phyloP scores from a whole-genome alignment of 495 filamentous ascomycete species.

The Daldinia caldariorum region DNA sequence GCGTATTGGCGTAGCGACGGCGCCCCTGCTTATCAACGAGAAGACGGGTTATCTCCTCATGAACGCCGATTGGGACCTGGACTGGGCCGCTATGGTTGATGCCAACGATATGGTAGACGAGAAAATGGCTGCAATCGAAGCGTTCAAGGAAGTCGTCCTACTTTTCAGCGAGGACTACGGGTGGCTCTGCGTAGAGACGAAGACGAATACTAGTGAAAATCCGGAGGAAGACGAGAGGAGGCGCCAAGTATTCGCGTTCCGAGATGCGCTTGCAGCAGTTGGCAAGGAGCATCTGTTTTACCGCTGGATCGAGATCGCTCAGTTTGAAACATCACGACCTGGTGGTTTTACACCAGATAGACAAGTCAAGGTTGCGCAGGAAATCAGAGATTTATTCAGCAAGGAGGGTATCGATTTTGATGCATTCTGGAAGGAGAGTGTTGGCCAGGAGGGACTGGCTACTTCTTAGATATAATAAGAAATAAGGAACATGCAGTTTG shows the following conservation, averaged over 20 bases:
- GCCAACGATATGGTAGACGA: constrained; percentile 72
- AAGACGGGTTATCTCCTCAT: constrained; percentile 85
- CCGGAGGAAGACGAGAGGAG: constrained; percentile 63
- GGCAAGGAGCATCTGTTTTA: constrained; percentile 88
- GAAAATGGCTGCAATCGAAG: constrained; percentile 62
- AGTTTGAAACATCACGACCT: constrained; percentile 78
- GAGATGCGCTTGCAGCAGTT: constrained; percentile 72
- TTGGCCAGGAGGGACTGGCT: constrained; percentile 65
- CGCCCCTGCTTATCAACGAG: constrained; percentile 64
- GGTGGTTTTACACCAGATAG: constrained; percentile 76
- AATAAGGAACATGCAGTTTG: not conserved
- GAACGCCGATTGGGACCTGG: constrained; percentile 81
- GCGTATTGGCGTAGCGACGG: constrained; percentile 63
- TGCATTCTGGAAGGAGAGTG: constrained; percentile 74
- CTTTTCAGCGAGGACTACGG: constrained; percentile 70
- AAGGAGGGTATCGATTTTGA: constrained; percentile 78
- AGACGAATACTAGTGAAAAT: constrained; percentile 60
- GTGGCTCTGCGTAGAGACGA: constrained; percentile 68
- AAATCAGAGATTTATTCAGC: constrained; percentile 73
- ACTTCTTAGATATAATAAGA: constrained; percentile 10
- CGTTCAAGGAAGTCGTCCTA: constrained; percentile 72
- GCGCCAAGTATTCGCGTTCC: constrained; percentile 74
- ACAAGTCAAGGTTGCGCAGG: constrained; percentile 71
- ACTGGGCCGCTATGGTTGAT: constrained; percentile 77
- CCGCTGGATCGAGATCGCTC: constrained; percentile 84